These are phyloP conservation scores for Calonectria naviculata DNA, from an alignment of 2,329 filamentous ascomycete species.

Conservation along the genomic window DNA sequence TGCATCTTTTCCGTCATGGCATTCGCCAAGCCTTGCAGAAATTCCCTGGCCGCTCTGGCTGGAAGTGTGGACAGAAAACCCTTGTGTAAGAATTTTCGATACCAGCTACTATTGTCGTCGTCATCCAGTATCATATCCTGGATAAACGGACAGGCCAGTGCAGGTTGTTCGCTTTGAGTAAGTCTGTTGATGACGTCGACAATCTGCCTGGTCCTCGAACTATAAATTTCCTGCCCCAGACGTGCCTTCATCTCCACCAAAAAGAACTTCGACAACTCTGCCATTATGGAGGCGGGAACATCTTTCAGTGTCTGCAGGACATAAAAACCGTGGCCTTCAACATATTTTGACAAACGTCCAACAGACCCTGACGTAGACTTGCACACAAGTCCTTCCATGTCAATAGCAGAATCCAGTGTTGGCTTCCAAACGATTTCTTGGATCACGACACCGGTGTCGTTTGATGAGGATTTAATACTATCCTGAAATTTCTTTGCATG, in stretches of 20 bases:
- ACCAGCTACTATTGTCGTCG: slow-evolving; percentile 46
- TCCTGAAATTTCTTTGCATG: slow-evolving; percentile 9
- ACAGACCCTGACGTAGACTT: slow-evolving; percentile 18
- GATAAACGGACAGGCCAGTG: slow-evolving; percentile 43
- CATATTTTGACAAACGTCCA: neutral
- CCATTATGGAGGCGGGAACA: slow-evolving; percentile 11
- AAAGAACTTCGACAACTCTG: slow-evolving; percentile 33
- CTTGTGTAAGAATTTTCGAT: slow-evolving; percentile 42
- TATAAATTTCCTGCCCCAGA: slow-evolving; percentile 24
- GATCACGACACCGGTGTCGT: neutral
- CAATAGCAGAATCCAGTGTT: slow-evolving; percentile 41
- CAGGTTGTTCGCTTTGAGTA: slow-evolving; percentile 42
- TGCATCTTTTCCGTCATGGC: slow-evolving; percentile 43
- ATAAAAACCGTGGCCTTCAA: slow-evolving; percentile 20
- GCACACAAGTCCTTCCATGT: slow-evolving; percentile 31
- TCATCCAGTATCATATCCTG: slow-evolving; percentile 42
- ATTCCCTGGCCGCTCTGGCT: slow-evolving; percentile 33
- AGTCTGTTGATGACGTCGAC: slow-evolving; percentile 36
- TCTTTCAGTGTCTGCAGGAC: slow-evolving; percentile 18
- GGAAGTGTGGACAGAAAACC: slow-evolving; percentile 42
- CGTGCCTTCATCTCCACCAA: slow-evolving; percentile 28
- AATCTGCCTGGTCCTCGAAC: slow-evolving; percentile 21
- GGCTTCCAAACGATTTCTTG: slow-evolving; percentile 44
- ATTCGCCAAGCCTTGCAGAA: slow-evolving; percentile 41
- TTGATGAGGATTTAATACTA: neutral